Evolutionary conservation across 768 basidiomycete genomes (phyloP).

Genomic region (Trametopsis cervina): DNA sequence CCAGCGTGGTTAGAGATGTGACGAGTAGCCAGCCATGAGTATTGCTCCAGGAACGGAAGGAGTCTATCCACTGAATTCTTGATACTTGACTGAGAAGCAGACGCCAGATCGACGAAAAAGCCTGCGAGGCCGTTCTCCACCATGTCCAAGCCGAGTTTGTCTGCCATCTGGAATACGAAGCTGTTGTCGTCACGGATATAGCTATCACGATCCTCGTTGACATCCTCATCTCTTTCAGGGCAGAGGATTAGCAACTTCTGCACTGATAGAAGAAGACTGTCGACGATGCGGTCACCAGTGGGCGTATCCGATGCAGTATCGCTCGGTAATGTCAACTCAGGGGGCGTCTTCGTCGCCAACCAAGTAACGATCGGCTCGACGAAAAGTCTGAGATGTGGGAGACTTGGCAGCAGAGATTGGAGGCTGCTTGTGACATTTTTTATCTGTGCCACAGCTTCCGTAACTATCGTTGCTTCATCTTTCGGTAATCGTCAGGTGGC

Average conservation of each 20-base stretch:
- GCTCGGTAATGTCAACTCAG: not conserved
- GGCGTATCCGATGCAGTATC: not conserved
- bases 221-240: slow-evolving; percentile 21
- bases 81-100: slow-evolving; percentile 26
- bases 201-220: slow-evolving; percentile 33
- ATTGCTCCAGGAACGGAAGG: slow-evolving; percentile 72
- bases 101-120: slow-evolving; percentile 33
- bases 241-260: slow-evolving; percentile 49
- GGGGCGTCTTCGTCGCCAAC: slow-evolving; percentile 14
- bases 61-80: slow-evolving; percentile 35
- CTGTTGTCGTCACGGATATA: slow-evolving; percentile 46
- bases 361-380: slow-evolving; percentile 26
- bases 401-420: not conserved
- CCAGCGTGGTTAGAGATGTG: slow-evolving; percentile 50
- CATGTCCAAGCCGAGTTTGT: slow-evolving; percentile 39
- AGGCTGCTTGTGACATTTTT: not conserved
- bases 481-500: too few species aligned
- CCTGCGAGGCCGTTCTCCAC: slow-evolving; percentile 35
- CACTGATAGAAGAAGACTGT: slow-evolving; percentile 55
- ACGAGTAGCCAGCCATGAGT: slow-evolving; percentile 46
- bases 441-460: not conserved
- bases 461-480: slow-evolving; percentile 4
- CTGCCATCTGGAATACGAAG: slow-evolving; percentile 38
- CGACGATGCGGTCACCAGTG: slow-evolving; percentile 33
- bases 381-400: slow-evolving; percentile 20